A percentile compares a stretch with the other conserved stretches of the same genome.
Conservation (phyloP, 192 early-diverging fungal genomes). For the Coemansia brasiliensis region DNA sequence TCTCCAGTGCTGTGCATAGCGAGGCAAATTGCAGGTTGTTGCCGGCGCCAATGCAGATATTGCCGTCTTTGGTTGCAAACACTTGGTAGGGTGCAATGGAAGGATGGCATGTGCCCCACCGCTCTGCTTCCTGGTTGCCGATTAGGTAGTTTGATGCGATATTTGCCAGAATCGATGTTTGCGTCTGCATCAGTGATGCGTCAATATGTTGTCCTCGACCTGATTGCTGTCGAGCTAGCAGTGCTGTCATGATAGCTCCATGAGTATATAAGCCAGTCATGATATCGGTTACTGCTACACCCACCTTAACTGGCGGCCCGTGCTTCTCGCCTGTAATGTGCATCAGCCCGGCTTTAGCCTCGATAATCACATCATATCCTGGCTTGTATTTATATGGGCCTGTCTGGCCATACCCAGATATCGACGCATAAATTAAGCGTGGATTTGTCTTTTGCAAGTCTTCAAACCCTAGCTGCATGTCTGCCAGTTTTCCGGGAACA, state of each 20-base stretch:
- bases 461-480: constrained; percentile 75
- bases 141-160: constrained; percentile 87
- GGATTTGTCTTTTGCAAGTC: constrained; percentile 69
- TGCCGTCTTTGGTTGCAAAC: constrained; percentile 73
- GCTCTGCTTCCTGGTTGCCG: constrained; percentile 72
- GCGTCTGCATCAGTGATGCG: constrained; percentile 83
- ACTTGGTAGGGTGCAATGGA: constrained; percentile 94
- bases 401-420: constrained; percentile 81
- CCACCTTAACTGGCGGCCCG: constrained; percentile 88
- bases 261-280: constrained; percentile 84
- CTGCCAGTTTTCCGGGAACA: constrained; percentile 81
- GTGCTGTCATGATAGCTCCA: constrained; percentile 86
- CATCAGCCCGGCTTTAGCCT: constrained; percentile 93
- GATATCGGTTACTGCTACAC: constrained; percentile 91
- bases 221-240: constrained; percentile 66
- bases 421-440: constrained; percentile 82
- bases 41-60: constrained; percentile 87
- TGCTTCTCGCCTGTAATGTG: constrained; percentile 89
- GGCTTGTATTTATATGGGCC: constrained; percentile 79
- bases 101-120: constrained; percentile 87
- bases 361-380: constrained; percentile 90
- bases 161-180: constrained; percentile 86
- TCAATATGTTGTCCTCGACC: constrained; percentile 84
- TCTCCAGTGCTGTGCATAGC: constrained; percentile 60
- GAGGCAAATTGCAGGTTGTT: constrained; percentile 83